Conservation (phyloP, 139 green algal genomes). For the Coelastrella sp. region DNA sequence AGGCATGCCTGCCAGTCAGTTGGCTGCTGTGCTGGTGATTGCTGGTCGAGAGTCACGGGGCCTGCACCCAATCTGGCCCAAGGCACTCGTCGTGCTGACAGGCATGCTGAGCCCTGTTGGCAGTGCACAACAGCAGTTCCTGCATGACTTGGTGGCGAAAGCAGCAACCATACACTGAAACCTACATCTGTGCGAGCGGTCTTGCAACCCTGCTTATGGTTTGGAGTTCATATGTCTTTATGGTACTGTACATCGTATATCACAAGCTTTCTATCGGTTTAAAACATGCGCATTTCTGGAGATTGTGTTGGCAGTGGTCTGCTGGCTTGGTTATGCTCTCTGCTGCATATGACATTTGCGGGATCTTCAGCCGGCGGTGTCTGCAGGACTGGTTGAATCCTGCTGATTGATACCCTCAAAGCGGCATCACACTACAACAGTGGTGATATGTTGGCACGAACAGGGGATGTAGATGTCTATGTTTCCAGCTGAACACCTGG, state of each 20-base stretch:
- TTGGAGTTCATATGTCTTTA: too few species aligned
- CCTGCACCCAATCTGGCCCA: constrained; percentile 35
- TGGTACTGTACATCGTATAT: too few species aligned
- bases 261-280: background rate
- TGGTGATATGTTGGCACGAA: too few species aligned
- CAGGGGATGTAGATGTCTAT: too few species aligned
- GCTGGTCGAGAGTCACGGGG: constrained; percentile 12
- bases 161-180: background rate
- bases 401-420: too few species aligned
- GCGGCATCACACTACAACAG: too few species aligned
- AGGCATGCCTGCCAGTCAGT: constrained; percentile 11
- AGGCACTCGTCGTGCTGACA: constrained; percentile 37
- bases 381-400: too few species aligned
- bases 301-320: background rate
- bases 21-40: constrained; percentile 19
- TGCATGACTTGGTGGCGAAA: constrained; percentile 21
- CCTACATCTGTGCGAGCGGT: too few species aligned
- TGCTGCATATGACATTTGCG: too few species aligned
- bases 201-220: too few species aligned
- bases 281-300: background rate
- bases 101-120: constrained; percentile 3
- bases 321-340: too few species aligned
- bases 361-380: too few species aligned
- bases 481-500: background rate
- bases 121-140: constrained; percentile 1